A percentile compares a stretch with the other conserved stretches of the same genome.
These are phyloP conservation scores for Barnettozyma hawaiiensis DNA, from an alignment of 1,139 yeast genomes.

Conservation along the genomic window DNA sequence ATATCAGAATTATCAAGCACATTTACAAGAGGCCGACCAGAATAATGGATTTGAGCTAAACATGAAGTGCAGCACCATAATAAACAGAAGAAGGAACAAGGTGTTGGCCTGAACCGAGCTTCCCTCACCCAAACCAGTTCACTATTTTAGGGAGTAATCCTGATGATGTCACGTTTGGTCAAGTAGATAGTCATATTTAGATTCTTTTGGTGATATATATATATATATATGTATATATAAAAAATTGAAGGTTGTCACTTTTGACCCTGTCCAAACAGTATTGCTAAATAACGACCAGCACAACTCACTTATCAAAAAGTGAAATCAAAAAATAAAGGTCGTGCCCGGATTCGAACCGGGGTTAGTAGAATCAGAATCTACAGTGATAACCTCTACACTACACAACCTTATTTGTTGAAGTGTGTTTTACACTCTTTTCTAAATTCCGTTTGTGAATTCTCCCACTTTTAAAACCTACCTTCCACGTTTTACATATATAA, in stretches of 20 bases:
- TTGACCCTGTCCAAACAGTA: no score
- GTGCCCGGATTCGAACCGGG: constrained; percentile 60
- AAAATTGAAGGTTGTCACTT: neutral
- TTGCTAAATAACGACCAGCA: no score
- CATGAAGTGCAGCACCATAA: constrained; percentile 72
- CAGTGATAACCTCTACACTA: constrained; percentile 29
- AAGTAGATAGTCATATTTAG: neutral
- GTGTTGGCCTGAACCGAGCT: constrained; percentile 13
- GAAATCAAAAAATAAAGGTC: constrained; percentile 27
- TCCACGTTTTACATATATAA: no score
- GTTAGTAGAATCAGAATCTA: constrained; percentile 34
- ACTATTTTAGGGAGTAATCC: neutral
- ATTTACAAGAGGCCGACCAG: constrained; percentile 6
- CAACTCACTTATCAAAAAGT: no score
- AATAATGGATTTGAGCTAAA: constrained; percentile 52
- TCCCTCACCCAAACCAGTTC: no score
- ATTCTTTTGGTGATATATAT: neutral
- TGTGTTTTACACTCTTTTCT: neutral
- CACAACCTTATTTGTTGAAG: constrained; percentile 14
- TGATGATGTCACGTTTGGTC: neutral
- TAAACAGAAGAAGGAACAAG: constrained; percentile 61
- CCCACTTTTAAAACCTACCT: no score
- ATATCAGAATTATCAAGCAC: constrained; percentile 12
- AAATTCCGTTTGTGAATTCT: neutral
- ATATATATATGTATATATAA: no score